Percentiles rank a stretch among this genome's conserved stretches.
phyloP scores from a whole-genome alignment of 2,329 filamentous ascomycete species.

The Pseudodiploospora longispora region DNA sequence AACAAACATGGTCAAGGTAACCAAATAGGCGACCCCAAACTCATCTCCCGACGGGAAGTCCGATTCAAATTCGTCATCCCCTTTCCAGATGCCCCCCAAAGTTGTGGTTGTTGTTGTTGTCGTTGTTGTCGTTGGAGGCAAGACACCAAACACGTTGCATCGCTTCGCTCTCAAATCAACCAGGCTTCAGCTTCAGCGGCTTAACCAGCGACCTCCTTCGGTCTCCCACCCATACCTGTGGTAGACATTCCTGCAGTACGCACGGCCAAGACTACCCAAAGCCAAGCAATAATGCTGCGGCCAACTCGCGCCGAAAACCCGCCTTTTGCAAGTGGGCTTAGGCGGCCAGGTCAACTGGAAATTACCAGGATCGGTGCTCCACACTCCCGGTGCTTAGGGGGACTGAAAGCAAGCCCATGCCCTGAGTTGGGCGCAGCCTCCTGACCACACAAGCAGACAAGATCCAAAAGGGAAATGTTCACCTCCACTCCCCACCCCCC shows the following conservation, averaged over 20 bases:
- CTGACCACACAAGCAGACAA: neutral
- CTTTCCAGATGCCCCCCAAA: no score
- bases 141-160: neutral
- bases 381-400: no score
- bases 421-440: neutral
- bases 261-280: no score
- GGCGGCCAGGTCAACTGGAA: no score
- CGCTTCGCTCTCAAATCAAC: neutral
- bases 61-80: constrained; percentile 4
- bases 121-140: no score
- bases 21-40: constrained; percentile 6
- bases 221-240: no score
- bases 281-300: no score
- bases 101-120: neutral
- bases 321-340: no score
- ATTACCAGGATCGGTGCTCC: no score
- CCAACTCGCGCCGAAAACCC: no score
- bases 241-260: no score
- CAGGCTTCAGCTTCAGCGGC: neutral
- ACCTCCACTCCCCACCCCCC: constrained; percentile 15
- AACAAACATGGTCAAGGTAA: neutral
- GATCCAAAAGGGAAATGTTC: constrained; percentile 16
- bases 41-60: constrained; percentile 15
- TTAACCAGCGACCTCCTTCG: neutral
- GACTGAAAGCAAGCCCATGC: no score